Conservation (phyloP, 495 filamentous ascomycete genomes). For the Clohesyomyces aquaticus region DNA sequence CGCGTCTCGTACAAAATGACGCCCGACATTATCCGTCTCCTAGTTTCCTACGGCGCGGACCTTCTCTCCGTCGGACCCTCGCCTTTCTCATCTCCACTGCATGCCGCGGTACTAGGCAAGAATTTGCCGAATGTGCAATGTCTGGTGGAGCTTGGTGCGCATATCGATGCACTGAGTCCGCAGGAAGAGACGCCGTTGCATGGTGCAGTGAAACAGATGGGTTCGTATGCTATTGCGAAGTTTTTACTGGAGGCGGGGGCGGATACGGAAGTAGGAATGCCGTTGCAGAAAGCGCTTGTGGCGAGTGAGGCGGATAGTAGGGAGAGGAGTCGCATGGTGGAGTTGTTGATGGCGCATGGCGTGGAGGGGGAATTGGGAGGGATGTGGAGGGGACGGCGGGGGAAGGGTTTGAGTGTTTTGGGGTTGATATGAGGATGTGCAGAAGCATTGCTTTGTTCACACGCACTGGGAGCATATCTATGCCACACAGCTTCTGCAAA, state of each 20-base stretch:
- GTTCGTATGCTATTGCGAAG: constrained; percentile 21
- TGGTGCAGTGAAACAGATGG: constrained; percentile 12
- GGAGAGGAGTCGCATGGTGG: constrained; percentile 25
- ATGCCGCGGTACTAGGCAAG: constrained; percentile 22
- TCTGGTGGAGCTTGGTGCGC: constrained; percentile 12
- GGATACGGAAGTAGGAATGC: constrained; percentile 14
- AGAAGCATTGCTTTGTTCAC: no score
- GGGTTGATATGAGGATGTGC: constrained; percentile 30
- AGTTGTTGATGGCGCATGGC: constrained; percentile 26
- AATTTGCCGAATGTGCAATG: constrained; percentile 12
- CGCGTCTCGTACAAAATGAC: constrained; percentile 13
- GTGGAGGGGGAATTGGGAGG: constrained; percentile 17
- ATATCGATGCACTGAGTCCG: constrained; percentile 12
- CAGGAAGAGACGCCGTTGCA: constrained; percentile 24
- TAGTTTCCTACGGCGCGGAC: constrained; percentile 26
- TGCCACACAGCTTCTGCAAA: no score
- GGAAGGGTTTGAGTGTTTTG: constrained; percentile 27
- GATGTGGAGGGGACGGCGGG: background rate
- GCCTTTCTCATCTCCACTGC: constrained; percentile 11
- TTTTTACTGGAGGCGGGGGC: constrained; percentile 22
- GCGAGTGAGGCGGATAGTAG: constrained; percentile 6
- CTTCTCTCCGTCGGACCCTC: background rate
- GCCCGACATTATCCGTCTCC: background rate
- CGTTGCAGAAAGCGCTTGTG: constrained; percentile 5
- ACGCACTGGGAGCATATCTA: no score